Conservation (phyloP, 1,284 basidiomycete genomes). For the Cryptococcus maquisensis region DNA sequence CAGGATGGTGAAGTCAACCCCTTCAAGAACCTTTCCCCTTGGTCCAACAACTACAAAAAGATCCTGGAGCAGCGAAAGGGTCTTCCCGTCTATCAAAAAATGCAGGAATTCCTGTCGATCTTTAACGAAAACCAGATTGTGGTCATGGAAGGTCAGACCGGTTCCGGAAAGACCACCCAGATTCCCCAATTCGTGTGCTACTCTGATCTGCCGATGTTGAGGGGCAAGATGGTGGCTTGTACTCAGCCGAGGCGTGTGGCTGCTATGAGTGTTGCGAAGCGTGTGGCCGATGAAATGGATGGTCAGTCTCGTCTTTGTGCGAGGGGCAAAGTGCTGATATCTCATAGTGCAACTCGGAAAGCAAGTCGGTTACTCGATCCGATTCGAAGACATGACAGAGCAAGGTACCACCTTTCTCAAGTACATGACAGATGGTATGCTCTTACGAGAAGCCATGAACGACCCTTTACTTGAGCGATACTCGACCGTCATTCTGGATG, state of each 20-base stretch:
- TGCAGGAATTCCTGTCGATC: slow-evolving; percentile 84
- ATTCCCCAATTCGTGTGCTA: slow-evolving; percentile 96
- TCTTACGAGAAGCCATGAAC: slow-evolving; percentile 94
- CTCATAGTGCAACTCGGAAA: slow-evolving; percentile 75
- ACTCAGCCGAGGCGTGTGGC: slow-evolving; percentile 97
- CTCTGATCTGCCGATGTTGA: slow-evolving; percentile 83
- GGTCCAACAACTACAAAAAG: slow-evolving; percentile 75
- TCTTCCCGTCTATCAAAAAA: slow-evolving; percentile 87
- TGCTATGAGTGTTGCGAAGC: slow-evolving; percentile 96
- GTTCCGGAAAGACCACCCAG: slow-evolving; percentile 97
- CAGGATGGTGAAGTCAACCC: slow-evolving; percentile 83
- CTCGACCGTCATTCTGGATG: slow-evolving; percentile 96
- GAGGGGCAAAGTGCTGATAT: not conserved
- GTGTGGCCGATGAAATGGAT: slow-evolving; percentile 98
- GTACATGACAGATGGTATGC: slow-evolving; percentile 99
- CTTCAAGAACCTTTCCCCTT: slow-evolving; percentile 71
- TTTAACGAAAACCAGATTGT: slow-evolving; percentile 85
- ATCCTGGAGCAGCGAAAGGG: slow-evolving; percentile 81
- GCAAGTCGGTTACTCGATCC: slow-evolving; percentile 96
- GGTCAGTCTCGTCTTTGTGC: slow-evolving; percentile 54
- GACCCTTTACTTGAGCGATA: slow-evolving; percentile 85
- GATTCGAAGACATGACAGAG: slow-evolving; percentile 98
- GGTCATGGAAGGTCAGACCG: slow-evolving; percentile 96
- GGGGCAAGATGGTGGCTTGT: slow-evolving; percentile 88
- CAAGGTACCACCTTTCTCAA: slow-evolving; percentile 86